Evolutionary conservation across 495 filamentous ascomycete genomes (phyloP).

Genomic region (Opeltia flavorubescens): DNA sequence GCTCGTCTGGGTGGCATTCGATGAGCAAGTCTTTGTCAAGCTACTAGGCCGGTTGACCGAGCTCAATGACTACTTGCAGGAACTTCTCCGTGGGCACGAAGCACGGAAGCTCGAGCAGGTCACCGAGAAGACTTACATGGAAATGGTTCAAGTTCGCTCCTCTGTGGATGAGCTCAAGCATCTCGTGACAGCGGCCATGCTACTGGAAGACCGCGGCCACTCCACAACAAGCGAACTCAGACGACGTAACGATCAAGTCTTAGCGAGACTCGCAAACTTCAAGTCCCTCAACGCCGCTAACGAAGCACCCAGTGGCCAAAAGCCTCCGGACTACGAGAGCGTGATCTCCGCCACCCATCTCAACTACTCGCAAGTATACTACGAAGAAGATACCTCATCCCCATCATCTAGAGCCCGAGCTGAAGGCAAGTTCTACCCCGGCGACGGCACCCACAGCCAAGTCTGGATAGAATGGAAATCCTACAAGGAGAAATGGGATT

Average conservation of each 20-base stretch:
- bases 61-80: conserved; percentile 7
- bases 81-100: conserved; percentile 7
- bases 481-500: neutral
- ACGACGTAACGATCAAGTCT: neutral
- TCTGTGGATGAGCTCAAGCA: conserved; percentile 3
- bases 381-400: neutral
- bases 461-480: conserved; percentile 13
- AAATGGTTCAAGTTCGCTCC: conserved; percentile 1
- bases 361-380: neutral
- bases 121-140: neutral
- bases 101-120: conserved; percentile 1
- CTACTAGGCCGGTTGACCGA: conserved; percentile 8
- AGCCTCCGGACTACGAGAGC: neutral
- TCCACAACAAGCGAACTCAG: neutral
- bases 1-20: conserved; percentile 8
- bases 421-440: neutral
- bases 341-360: neutral
- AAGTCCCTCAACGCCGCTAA: conserved; percentile 2
- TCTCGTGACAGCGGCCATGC: conserved; percentile 1
- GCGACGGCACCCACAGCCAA: neutral
- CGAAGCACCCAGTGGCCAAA: neutral
- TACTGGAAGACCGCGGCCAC: neutral
- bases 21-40: conserved; percentile 5
- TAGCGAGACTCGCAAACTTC: conserved; percentile 3
- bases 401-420: neutral